Evolutionary conservation across 768 basidiomycete species (phyloP).

Genomic region (Tulasnella sp.): DNA sequence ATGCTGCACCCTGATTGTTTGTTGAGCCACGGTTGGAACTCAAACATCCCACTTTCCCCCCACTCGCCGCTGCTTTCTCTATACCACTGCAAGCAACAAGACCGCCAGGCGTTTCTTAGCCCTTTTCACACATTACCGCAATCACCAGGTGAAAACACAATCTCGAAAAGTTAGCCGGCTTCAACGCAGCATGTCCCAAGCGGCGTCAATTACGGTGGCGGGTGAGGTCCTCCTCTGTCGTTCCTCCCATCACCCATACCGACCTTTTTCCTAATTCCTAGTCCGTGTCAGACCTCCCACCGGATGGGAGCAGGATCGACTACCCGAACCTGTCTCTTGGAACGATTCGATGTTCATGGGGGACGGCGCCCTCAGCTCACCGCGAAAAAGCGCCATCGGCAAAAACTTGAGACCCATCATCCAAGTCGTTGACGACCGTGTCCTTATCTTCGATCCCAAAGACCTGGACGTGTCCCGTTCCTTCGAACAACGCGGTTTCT

Average conservation of each 20-base stretch:
- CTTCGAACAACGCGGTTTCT: slow-evolving; percentile 73
- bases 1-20: too few relatives aligned
- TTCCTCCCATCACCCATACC: slow-evolving; percentile 12
- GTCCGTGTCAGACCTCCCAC: slow-evolving; percentile 88
- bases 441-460: slow-evolving; percentile 91
- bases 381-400: slow-evolving; percentile 32
- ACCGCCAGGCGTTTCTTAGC: too few relatives aligned
- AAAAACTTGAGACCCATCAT: slow-evolving; percentile 52
- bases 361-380: slow-evolving; percentile 70
- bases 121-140: too few relatives aligned
- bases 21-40: too few relatives aligned
- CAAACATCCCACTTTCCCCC: too few relatives aligned
- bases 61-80: too few relatives aligned
- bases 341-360: slow-evolving; percentile 50
- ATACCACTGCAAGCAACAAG: too few relatives aligned
- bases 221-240: slow-evolving; percentile 33
- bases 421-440: slow-evolving; percentile 86
- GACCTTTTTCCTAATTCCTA: slow-evolving; percentile 26
- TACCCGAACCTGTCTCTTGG: slow-evolving; percentile 54
- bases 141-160: too few relatives aligned
- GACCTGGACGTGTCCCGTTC: slow-evolving; percentile 71
- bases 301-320: slow-evolving; percentile 68
- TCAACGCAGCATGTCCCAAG: slow-evolving; percentile 35
- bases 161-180: too few relatives aligned
- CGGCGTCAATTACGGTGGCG: slow-evolving; percentile 80